Evolutionary conservation across 495 filamentous ascomycete species (phyloP).

Genomic region (Aspergillus bridgeri): DNA sequence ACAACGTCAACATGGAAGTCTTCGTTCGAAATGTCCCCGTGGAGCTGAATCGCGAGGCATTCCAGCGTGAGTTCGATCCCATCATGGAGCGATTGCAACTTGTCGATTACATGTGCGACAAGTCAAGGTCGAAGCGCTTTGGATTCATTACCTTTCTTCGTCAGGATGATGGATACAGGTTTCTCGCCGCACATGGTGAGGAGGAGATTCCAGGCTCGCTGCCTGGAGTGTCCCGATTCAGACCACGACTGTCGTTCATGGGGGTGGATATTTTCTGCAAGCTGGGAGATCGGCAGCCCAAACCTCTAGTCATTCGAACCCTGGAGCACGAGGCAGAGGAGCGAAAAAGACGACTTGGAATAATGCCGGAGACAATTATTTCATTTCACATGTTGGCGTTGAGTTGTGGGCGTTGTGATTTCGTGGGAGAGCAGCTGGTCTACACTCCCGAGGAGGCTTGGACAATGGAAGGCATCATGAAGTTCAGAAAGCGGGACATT

Average conservation of each 20-base stretch:
- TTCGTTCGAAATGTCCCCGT: constrained; percentile 34
- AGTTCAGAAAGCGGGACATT: constrained; percentile 38
- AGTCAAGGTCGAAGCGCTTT: constrained; percentile 24
- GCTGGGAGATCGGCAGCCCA: constrained; percentile 35
- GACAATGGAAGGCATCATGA: constrained; percentile 25
- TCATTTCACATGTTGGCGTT: constrained; percentile 29
- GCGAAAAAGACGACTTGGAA: background rate
- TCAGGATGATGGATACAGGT: constrained; percentile 24
- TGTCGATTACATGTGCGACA: constrained; percentile 32
- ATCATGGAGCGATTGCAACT: constrained; percentile 30
- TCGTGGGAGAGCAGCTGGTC: constrained; percentile 30
- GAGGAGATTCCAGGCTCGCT: background rate
- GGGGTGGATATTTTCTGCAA: constrained; percentile 36
- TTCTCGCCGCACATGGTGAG: constrained; percentile 32
- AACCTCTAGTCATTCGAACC: constrained; percentile 32
- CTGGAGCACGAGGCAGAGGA: constrained; percentile 25
- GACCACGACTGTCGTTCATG: constrained; percentile 36
- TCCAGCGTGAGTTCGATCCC: constrained; percentile 33
- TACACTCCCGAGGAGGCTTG: constrained; percentile 47
- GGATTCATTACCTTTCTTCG: constrained; percentile 37
- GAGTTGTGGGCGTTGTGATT: constrained; percentile 51
- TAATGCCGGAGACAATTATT: constrained; percentile 2
- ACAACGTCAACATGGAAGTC: constrained; percentile 33
- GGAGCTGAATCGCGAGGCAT: constrained; percentile 27
- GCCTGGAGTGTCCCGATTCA: background rate